These are phyloP conservation scores for Lathyrus sativus DNA, from an alignment of 306 rosid genomes.

Conservation along the genomic window DNA sequence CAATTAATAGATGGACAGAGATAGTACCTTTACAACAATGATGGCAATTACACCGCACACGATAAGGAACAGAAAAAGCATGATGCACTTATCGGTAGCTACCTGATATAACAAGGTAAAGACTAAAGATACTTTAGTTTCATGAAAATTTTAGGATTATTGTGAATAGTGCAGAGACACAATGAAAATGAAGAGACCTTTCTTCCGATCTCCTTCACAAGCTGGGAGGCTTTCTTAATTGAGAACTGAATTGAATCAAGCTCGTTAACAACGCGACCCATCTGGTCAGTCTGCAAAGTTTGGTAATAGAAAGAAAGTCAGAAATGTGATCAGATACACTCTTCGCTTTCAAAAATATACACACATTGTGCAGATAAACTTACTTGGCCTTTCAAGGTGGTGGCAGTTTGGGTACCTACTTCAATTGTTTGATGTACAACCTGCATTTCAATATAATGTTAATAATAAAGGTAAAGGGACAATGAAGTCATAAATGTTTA, in stretches of 20 bases:
- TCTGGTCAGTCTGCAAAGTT: constrained; percentile 84
- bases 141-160: constrained; percentile 14
- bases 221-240: constrained; percentile 95
- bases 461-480: constrained; percentile 36
- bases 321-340: constrained; percentile 24
- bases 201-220: constrained; percentile 97
- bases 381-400: constrained; percentile 89
- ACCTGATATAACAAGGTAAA: constrained; percentile 55
- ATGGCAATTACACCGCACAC: constrained; percentile 92
- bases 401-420: constrained; percentile 94
- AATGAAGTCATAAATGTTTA: constrained; percentile 11
- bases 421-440: constrained; percentile 90
- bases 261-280: constrained; percentile 96
- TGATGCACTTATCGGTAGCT: constrained; percentile 98
- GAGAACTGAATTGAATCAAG: constrained; percentile 98
- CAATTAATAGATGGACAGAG: constrained; percentile 16
- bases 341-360: constrained; percentile 14
- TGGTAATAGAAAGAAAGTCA: constrained; percentile 36
- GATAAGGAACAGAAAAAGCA: constrained; percentile 83
- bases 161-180: constrained; percentile 16
- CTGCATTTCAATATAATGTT: constrained; percentile 41
- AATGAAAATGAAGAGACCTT: constrained; percentile 57
- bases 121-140: constrained; percentile 29
- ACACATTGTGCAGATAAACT: constrained; percentile 39
- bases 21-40: constrained; percentile 86